Conservation (phyloP, 202 grass and related monocot genomes). For the Setaria italica region DNA sequence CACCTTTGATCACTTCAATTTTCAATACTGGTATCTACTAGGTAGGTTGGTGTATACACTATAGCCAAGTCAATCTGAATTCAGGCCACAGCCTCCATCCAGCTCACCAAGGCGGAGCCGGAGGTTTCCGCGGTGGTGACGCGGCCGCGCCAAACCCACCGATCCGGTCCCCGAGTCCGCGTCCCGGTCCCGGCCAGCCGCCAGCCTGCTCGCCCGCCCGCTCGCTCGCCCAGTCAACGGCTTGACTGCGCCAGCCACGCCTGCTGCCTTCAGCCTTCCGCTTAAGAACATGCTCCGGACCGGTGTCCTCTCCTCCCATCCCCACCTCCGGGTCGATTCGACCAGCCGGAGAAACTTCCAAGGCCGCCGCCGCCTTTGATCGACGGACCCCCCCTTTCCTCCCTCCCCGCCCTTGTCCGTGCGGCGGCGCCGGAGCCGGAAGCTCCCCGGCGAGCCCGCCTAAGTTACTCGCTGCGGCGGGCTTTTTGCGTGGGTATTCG, state of each 20-base stretch:
- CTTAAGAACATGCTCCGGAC: neutral
- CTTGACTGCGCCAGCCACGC: slow-evolving; percentile 3
- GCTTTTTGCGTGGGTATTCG: too few species aligned
- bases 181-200: neutral
- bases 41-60: too few species aligned
- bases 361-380: neutral
- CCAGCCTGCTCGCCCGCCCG: neutral
- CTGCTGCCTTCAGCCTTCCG: neutral
- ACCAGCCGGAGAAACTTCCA: neutral
- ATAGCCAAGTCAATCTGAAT: neutral
- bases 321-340: too few species aligned
- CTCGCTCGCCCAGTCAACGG: neutral
- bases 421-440: neutral
- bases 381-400: neutral
- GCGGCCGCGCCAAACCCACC: neutral
- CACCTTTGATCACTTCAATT: too few species aligned
- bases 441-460: too few species aligned
- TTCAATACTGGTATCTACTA: too few species aligned
- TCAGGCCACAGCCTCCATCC: too few species aligned
- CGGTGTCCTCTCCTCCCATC: neutral
- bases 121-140: neutral
- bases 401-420: neutral
- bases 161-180: neutral
- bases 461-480: too few species aligned
- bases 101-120: neutral